Percentiles rank a stretch among this genome's conserved stretches.
phyloP scores from a whole-genome alignment of 768 basidiomycete species.

The Tephrocybe sp. region DNA sequence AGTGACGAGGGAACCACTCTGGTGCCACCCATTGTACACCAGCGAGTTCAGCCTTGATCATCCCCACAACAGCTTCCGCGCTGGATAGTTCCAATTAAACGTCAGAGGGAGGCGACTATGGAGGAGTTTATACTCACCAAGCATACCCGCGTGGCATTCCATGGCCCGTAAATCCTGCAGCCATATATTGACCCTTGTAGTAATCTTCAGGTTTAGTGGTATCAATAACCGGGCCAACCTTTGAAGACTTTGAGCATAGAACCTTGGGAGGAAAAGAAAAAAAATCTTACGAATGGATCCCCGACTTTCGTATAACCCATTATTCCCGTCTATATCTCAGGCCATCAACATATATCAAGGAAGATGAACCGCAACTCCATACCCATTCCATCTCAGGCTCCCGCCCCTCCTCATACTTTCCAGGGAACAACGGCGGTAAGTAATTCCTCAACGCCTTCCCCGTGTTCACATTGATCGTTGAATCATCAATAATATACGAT shows the following conservation, averaged over 20 bases:
- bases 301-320: slow-evolving; percentile 67
- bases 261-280: background rate
- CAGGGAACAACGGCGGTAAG: slow-evolving; percentile 56
- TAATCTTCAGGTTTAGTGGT: slow-evolving; percentile 17
- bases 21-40: too few relatives aligned
- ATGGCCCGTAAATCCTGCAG: slow-evolving; percentile 73
- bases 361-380: too few relatives aligned
- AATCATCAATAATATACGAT: slow-evolving; percentile 56
- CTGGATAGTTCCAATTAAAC: slow-evolving; percentile 28
- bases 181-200: slow-evolving; percentile 62
- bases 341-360: too few relatives aligned
- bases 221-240: slow-evolving; percentile 64
- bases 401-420: slow-evolving; percentile 40
- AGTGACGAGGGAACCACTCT: slow-evolving; percentile 70
- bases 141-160: slow-evolving; percentile 78
- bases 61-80: slow-evolving; percentile 58
- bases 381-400: slow-evolving; percentile 84
- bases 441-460: slow-evolving; percentile 54
- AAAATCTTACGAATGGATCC: slow-evolving; percentile 63
- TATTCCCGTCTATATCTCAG: slow-evolving; percentile 63
- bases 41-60: slow-evolving; percentile 50
- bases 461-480: slow-evolving; percentile 43
- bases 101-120: background rate
- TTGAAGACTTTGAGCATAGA: background rate
- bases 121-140: slow-evolving; percentile 51